Base-by-base conservation (phyloP, 73 alveolate species). In the Symbiodinium pilosum region DNA sequence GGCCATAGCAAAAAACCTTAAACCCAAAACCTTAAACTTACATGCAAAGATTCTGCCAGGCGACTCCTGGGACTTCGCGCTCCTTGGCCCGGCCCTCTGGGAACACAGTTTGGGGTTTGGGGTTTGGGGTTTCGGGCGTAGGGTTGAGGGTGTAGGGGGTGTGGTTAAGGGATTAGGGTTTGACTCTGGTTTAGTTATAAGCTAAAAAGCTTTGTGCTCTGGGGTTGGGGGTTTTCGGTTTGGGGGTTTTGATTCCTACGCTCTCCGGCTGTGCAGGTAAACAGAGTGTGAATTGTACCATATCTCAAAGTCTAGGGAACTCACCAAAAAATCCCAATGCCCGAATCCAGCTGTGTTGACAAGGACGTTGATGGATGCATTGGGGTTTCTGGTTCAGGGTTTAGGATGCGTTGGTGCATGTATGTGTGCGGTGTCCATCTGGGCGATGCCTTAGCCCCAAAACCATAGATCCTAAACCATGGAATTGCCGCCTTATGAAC, bases 41-140 rank as follows among this genome's bases (percentile, higher is more conserved):
- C 59, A 47, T 21, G 75, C 32, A 56, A 5, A 6, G 75, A 32
- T 64, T 36, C 77, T 24, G 77, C 40, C 77, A 64, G 77, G 77
- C 41, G 77, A 64, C 77, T 64, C 77, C 77, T 26, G 77, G 77
- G 16, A 64, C 77, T 64, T 64, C 77, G 36, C 77, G 77, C 36
- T 64, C 77, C 16, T 36, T 64, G 77, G 77, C 32, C 38, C 36
- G 39, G 38, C 38, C 59, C 59, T 14, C 21, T 9, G 59, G 59
- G 59, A 56, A 20, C n/a, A n/a, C n/a, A 32, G 73, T 56, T 56
- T 56, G 21, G 73, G 73, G 73, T 56, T 56, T 56, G 21, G 73
- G 73, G 73, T 56, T 56, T 56, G 21, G 73, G 73, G 73, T 8
- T 56, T 56, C 3, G 73, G 73, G n/a, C 59, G 6, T 47, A 47